Base-by-base conservation (phyloP, 2,329 filamentous ascomycete species). In the Cladosporium sphaerospermum region DNA sequence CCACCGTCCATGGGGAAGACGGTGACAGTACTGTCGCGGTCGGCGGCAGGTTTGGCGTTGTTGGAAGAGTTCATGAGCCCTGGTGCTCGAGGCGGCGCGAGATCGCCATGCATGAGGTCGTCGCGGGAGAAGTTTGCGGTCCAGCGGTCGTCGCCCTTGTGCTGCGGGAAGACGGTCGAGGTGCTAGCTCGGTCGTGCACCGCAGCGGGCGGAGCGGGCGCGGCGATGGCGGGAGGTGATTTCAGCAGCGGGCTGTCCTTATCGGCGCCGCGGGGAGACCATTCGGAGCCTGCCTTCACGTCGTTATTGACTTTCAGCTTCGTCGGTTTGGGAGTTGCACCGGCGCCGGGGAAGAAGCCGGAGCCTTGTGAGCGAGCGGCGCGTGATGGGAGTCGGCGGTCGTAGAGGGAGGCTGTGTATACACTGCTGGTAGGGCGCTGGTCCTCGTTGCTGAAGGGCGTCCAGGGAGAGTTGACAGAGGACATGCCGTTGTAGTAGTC, bases 21-120 rank as follows among this genome's bases (percentile, higher is more conserved):
- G 1, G 66, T 68, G 33, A 64, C 61, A 13, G 63, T 76, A 59
- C 83, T 87, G 41, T 82, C 80, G 1, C 84, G 83, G 42, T 84
- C 78, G 19, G 40, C 39, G 11, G 40, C 48, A 84, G 83, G 57
- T 82, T 84, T 4, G 81, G 69, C 64, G 41, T 81, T 81, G 36
- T 73, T 64, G 1, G 78, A 75, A 31, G 83, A 1, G 67, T 67
- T 75, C 48, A 44, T 51, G 13, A 51, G 40, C 1, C 40, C 48
- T 16, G 47, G 47, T 31, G 48, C 44, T 3, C 51, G 51, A 28
- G 51, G 51, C 13, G 51, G 51, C 2, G 51, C 51, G 33, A 53
- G 44, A 36, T 36, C 34, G 4, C 16, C 11, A n/a, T 13, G 8
- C 16, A 19, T 28, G 36, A 43, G 41, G 31, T 11, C 31, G 37